Base-by-base conservation (phyloP, 106 monocot species). In the Ottelia alismoides region DNA sequence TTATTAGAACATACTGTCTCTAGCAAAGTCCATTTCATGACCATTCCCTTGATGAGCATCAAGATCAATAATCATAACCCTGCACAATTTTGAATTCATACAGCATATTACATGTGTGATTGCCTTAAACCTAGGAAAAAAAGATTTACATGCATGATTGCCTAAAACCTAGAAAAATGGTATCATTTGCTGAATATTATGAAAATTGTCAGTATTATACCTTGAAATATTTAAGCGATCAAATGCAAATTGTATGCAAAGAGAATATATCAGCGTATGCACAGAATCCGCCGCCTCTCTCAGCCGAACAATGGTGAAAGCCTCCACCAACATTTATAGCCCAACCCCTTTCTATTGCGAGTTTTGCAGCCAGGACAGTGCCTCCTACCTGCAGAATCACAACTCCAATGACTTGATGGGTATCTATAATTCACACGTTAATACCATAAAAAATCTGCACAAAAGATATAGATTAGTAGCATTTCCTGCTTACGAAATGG, bases 11-110 rank as follows among this genome's bases (percentile, higher is more conserved):
- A 35, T 83, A 90, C 89, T 60, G 31, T 98, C 90, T 75, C 72
- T 72, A 58, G 74, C 67, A 63, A 98, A 98, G 65, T 98, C 96
- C n/a, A 55, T 78, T 72, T 82, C 96, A 75, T 98, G 90, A 22
- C 96, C 96, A 77, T 98, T 98, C 44, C 96, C 96, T 82, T 98
- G 96, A 60, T 98, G 96, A 47, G 90, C 96, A 90, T 98, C 96
- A 51, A 98, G 89, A 76, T 98, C 96, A 74, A 98, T 82, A 52
- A 90, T 98, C 89, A 98, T 90, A 27, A 76, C 82, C 65, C 96
- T 96, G 71, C 27, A 2, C 45, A 19, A 23, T 27, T 53, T 35
- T 9, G 12, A 47, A 25, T 11, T 43, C 40, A 7, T 43, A 7
- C 16, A 62, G 16, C 6, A 7, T 7, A 7, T 6, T 43, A 16